Conservation (phyloP, 2,329 filamentous ascomycete species). For the Fusarium annulatum region DNA sequence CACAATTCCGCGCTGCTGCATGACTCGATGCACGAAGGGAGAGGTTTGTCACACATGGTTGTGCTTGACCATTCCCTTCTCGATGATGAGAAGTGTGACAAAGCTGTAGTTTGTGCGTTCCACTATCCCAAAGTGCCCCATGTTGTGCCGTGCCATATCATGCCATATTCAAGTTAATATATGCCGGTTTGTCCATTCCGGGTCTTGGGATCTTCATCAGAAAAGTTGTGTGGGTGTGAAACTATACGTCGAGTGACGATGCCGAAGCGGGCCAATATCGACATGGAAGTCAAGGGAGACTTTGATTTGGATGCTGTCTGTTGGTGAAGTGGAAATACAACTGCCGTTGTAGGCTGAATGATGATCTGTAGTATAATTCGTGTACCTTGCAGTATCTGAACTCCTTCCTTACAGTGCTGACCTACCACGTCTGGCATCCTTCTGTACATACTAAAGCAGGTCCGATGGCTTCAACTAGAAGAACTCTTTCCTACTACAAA, state of each 20-base stretch:
- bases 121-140: conserved; percentile 17
- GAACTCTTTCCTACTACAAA: conserved; percentile 35
- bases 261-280: conserved; percentile 12
- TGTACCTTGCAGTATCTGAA: conserved; percentile 37
- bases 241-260: conserved; percentile 25
- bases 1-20: conserved; percentile 38
- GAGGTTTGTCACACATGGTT: conserved; percentile 37
- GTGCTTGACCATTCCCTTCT: conserved; percentile 30
- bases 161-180: conserved; percentile 28
- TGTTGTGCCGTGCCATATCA: conserved; percentile 39
- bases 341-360: conserved; percentile 21
- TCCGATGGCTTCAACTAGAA: conserved; percentile 29
- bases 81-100: conserved; percentile 23
- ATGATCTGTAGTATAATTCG: conserved; percentile 12
- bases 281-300: conserved; percentile 19
- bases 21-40: conserved; percentile 34
- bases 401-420: conserved; percentile 25
- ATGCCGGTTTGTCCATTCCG: conserved; percentile 32
- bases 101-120: conserved; percentile 23
- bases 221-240: conserved; percentile 28
- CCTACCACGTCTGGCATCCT: conserved; percentile 24
- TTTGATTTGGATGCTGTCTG: not conserved
- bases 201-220: conserved; percentile 24
- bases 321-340: conserved; percentile 34
- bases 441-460: conserved; percentile 37